Evolutionary conservation across 345 rosid genomes (phyloP), one percentile per base, ranked within the genome.

Genomic region (Populus ilicifolia): DNA sequence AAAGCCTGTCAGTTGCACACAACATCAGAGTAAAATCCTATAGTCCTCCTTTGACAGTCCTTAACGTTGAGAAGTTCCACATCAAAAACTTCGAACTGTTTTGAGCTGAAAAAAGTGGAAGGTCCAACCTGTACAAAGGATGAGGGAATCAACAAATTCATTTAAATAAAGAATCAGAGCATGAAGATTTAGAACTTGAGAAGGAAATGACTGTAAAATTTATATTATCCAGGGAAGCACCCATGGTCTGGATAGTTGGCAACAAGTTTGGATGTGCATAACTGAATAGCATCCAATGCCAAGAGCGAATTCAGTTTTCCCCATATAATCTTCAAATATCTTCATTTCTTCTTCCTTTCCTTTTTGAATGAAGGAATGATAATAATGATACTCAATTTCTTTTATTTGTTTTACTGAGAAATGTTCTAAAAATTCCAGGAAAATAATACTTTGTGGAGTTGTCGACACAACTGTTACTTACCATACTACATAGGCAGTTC

Each of bases 101-200:
- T 95, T 5, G 99, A 84, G 86, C 98, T 95, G 87, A 95, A 95
- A 88, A 95, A 95, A 21, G 99, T 95, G 1, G 99, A 92, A 72
- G 98, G 98, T 29, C 98, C 99, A 27, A 93, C 98, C 98, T 96
- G 87, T 72, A 67, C 61, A 30, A 66, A 16, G 1, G 17, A 66
- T 33, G 17, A 13, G 21, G 69, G 41, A 33, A 66, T 50, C n/a
- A 18, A 18, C n/a, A 50, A 20, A 20, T 52, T 20, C 59, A 20
- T 6, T 0, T 52, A 52, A 20, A 20, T 20, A 52, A 46, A 52
- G 23, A 52, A 52, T 2, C 59, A 20, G 59, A 2, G 23, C 59
- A 52, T 52, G 59, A 52, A 18, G 5, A 20, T 52, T 52, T 52
- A 2, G 10, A 18, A 50, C 59, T 2, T 2, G 59, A 52, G n/a